Evolutionary conservation across 2,329 filamentous ascomycete genomes (phyloP).

Genomic region (Talaromyces sp.): DNA sequence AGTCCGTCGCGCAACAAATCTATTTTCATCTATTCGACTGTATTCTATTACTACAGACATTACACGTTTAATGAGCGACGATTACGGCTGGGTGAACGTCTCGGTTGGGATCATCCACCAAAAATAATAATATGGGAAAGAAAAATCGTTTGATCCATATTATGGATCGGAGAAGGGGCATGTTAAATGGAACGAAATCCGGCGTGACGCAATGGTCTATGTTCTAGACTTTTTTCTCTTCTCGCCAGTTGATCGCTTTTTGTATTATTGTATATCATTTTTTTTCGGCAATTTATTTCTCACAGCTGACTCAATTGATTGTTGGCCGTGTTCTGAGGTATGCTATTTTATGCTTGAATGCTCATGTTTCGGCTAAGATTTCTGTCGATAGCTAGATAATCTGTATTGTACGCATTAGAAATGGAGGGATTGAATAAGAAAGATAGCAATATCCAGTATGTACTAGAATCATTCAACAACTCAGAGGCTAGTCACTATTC

Average conservation of each 20-base stretch:
- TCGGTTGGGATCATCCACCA: conserved; percentile 1
- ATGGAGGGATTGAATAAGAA: not conserved
- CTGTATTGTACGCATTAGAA: not conserved
- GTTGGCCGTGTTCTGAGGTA: not conserved
- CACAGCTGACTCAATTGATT: not conserved
- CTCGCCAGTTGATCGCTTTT: not conserved
- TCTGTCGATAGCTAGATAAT: not conserved
- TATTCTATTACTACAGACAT: conserved; percentile 13
- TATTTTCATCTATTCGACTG: conserved; percentile 10
- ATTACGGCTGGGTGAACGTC: conserved; percentile 10
- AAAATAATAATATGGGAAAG: conserved; percentile 3
- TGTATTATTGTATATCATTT: conserved; percentile 3
- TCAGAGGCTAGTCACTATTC: not conserved
- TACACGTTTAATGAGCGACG: conserved; percentile 15
- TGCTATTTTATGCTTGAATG: not conserved
- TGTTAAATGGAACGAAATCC: not conserved
- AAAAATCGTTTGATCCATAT: not conserved
- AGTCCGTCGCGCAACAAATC: not conserved
- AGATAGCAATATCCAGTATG: too few species aligned
- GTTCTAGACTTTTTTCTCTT: not conserved
- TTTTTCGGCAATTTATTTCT: not conserved
- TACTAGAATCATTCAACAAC: not conserved
- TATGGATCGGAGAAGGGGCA: not conserved
- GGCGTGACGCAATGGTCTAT: not conserved
- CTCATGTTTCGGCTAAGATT: not conserved